Evolutionary conservation across 1,284 basidiomycete genomes (phyloP).

Genomic region (Ceratobasidium sp.): DNA sequence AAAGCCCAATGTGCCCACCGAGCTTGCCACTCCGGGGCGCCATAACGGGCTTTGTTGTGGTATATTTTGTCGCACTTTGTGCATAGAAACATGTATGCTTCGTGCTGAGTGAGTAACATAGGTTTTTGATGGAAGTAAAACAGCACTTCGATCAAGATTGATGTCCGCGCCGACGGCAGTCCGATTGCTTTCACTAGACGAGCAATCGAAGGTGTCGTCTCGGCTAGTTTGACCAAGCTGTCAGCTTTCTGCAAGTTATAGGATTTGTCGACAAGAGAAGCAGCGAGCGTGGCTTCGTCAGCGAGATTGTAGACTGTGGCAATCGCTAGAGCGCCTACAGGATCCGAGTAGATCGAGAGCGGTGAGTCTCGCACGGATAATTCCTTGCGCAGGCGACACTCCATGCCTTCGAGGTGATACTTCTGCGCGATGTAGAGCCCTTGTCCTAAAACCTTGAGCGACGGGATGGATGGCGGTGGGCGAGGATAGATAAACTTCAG

Average conservation of each 20-base stretch:
- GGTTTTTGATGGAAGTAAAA: not conserved
- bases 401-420: slow-evolving; percentile 23
- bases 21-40: slow-evolving; percentile 21
- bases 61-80: not conserved
- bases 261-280: not conserved
- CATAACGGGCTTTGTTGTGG: not conserved
- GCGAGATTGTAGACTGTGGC: not conserved
- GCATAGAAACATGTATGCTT: not conserved
- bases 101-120: not conserved
- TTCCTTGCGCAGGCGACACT: not conserved
- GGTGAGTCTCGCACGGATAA: not conserved
- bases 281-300: not conserved
- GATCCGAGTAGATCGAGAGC: not conserved
- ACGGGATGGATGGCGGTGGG: not conserved
- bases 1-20: slow-evolving; percentile 7
- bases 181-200: not conserved
- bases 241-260: not conserved
- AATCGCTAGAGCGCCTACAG: not conserved
- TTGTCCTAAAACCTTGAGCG: not conserved
- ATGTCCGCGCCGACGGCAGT: not conserved
- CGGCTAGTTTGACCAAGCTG: not conserved
- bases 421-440: slow-evolving; percentile 6
- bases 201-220: not conserved
- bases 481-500: slow-evolving; percentile 24
- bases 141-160: not conserved